phyloP scores from a whole-genome alignment of 2,329 filamentous ascomycete genomes.

The Zasmidium angulare region DNA sequence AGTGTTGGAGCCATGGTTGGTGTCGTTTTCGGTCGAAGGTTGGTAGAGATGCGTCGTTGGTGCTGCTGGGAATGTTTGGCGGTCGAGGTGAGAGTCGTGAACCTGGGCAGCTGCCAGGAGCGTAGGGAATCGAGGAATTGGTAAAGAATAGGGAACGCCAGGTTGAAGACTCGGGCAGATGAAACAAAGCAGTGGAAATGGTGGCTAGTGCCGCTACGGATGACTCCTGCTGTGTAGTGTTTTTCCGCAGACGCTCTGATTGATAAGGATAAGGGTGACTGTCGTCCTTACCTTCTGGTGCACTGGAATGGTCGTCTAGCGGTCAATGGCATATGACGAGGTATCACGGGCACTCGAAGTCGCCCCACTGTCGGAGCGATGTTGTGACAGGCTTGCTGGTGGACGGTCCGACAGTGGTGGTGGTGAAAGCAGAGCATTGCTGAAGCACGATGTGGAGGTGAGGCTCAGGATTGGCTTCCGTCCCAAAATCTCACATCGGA shows the following conservation, averaged over 20 bases:
- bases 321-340: background rate
- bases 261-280: background rate
- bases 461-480: background rate
- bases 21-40: background rate
- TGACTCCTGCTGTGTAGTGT: background rate
- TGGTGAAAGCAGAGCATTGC: background rate
- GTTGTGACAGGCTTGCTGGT: background rate
- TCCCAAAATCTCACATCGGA: background rate
- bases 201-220: background rate
- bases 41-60: background rate
- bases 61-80: background rate
- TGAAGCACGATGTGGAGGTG: background rate
- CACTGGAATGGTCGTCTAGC: background rate
- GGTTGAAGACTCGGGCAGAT: background rate
- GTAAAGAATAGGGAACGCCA: background rate
- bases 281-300: background rate
- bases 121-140: background rate
- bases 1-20: slow-evolving; percentile 42
- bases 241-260: background rate
- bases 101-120: background rate
- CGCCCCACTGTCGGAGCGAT: too few species aligned
- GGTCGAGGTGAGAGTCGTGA: background rate
- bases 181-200: background rate
- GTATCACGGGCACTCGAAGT: too few species aligned
- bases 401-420: background rate